These are phyloP conservation scores for Lentinula edodes DNA, from an alignment of 768 basidiomycete genomes.

Conservation along the genomic window DNA sequence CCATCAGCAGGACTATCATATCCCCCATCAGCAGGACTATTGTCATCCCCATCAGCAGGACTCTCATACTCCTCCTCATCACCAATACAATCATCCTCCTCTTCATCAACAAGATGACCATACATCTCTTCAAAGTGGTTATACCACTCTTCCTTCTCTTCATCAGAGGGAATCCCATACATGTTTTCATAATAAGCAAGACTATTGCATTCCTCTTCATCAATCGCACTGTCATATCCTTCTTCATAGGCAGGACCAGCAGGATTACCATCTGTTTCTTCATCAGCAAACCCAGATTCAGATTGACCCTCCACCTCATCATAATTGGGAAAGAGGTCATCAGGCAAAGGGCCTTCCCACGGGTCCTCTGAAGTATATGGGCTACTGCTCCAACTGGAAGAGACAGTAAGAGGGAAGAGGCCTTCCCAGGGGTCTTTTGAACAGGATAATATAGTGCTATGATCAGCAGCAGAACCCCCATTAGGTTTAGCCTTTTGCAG, in stretches of 20 bases:
- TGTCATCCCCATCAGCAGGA: no score
- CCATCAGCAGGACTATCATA: no score
- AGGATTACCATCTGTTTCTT: not conserved
- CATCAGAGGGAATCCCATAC: no score
- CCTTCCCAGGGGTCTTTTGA: no score
- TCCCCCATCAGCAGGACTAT: no score
- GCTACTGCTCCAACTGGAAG: slow-evolving; percentile 18
- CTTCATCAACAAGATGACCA: no score
- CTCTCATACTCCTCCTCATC: no score
- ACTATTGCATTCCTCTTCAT: slow-evolving; percentile 15
- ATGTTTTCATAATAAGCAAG: no score
- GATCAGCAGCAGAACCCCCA: slow-evolving; percentile 9
- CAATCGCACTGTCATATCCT: slow-evolving; percentile 27
- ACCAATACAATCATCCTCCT: no score
- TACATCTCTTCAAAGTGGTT: no score
- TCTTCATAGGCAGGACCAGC: slow-evolving; percentile 19
- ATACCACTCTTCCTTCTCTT: no score
- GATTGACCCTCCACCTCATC: slow-evolving; percentile 29
- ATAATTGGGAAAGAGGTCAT: slow-evolving; percentile 13
- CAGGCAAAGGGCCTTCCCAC: slow-evolving; percentile 65
- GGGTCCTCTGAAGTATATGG: slow-evolving; percentile 45
- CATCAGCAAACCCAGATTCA: not conserved
- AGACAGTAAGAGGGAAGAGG: not conserved
- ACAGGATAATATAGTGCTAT: no score
- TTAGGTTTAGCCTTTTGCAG: slow-evolving; percentile 36